Base-by-base conservation (phyloP, 1,284 basidiomycete genomes). In the Moesziomyces sp. region DNA sequence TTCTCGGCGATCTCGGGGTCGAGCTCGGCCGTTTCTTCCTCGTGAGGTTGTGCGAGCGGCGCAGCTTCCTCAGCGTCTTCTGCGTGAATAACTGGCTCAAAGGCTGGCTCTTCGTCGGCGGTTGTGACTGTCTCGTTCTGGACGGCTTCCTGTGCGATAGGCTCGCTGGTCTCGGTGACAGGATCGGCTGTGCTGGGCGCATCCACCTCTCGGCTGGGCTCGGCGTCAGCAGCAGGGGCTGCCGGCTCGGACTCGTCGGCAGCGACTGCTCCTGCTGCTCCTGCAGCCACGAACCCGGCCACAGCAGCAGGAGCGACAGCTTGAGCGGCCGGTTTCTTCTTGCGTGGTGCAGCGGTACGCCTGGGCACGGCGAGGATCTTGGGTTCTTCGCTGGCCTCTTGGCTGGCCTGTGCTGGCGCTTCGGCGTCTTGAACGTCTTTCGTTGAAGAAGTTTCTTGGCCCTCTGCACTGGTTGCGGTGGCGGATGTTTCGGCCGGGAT, bases 291-390 rank as follows among this genome's bases (percentile, higher is more conserved):
- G 54, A 30, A 48, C 11, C 54, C 48, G 43, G 53, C 47, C 10
- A 48, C 52, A 13, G 50, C 49, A 26, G 63, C 44, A 18, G 60
- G 44, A 5, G 45, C 54, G 19, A 58, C 60, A 21, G 58, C 49
- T 40, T 58, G 61, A 18, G 65, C 45, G 18, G 57, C 58, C 13
- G 66, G 50, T 43, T 61, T 70, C 71, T 70, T 78, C 52, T 65
- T 70, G 35, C 78, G 62, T 8, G 78, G 78, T 2, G 78, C 77
- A 19, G 76, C 78, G n/a, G 78, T 60, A 35, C 78, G 48, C 26
- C 78, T 60, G 10, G 78, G 78, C 8, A 80, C 78, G 9, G 77
- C 68, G 14, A 80, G 63, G 18, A 78, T 77, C 53, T 74, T 70
- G 4, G 71, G 71, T 49, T 70, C 61, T 9, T 63, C 62, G 9